Base-by-base conservation (phyloP, 345 rosid genomes). In the Populus deltoides region DNA sequence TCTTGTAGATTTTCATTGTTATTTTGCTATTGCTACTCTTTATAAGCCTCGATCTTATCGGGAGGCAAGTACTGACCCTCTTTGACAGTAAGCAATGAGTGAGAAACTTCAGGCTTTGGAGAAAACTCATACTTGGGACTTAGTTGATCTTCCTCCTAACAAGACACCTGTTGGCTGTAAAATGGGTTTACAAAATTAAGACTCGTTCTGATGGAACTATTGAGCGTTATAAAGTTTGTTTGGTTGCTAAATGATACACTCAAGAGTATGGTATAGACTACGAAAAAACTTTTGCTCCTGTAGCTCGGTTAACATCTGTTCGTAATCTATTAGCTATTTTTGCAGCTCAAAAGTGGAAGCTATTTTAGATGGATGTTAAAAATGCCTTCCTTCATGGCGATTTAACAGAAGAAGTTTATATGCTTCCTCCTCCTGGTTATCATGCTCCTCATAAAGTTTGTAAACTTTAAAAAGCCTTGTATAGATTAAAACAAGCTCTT, bases 61-160 rank as follows among this genome's bases (percentile, higher is more conserved):
- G 0, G 62, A 71, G 22, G 38, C 25, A 0, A 71, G 8, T 71
- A 71, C 12, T 49, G 8, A 31, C 61, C n/a, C 61, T 71, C 16
- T 71, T 25, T 51, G 39, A 1, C 15, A 71, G 12, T 39, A 71
- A 71, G 39, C 57, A 16, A 71, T 51, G 39, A 71, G 1, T 25
- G 62, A 71, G 12, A 11, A 45, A 71, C 31, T 71, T 49, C 24
- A 49, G 15, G 61, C 74, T 24, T 49, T 16, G 0, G 63, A 71
- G 62, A 71, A 71, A 71, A 71, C 74, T 12, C 41, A 71, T 33
- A 71, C 75, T 27, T 71, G 74, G 63, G 63, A 71, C 1, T 71
- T 49, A 8, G 63, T 71, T 24, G 39, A 71, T 71, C 74, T 71
- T 27, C 41, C 36, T 71, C n/a, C 24, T 6, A 18, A 2, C n/a